Percentiles rank a stretch among this genome's conserved stretches.
Conservation (phyloP, 441 rosid species). For the Pelargonium australe region DNA sequence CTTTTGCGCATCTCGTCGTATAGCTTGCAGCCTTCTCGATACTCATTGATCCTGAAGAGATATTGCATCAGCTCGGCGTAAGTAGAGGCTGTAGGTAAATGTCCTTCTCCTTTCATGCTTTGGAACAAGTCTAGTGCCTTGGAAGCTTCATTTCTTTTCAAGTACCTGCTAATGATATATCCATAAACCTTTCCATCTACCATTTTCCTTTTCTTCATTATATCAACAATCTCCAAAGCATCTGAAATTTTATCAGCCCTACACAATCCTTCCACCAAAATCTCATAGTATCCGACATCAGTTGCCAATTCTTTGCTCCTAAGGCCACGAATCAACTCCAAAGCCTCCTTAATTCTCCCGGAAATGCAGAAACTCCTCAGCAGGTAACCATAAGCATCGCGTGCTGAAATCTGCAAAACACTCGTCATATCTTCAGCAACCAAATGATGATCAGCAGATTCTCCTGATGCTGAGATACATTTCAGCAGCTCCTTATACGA, state of each 20-base stretch:
- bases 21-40: conserved; percentile 44
- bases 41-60: conserved; percentile 46
- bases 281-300: conserved; percentile 45
- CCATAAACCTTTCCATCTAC: conserved; percentile 46
- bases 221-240: conserved; percentile 63
- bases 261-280: conserved; percentile 65
- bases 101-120: conserved; percentile 47
- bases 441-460: conserved; percentile 38
- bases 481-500: conserved; percentile 48
- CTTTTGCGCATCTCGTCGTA: conserved; percentile 59
- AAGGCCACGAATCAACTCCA: conserved; percentile 53
- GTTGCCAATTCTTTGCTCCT: conserved; percentile 40
- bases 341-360: conserved; percentile 61
- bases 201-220: conserved; percentile 50
- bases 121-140: conserved; percentile 53
- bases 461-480: conserved; percentile 42
- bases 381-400: conserved; percentile 41
- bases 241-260: conserved; percentile 55
- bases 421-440: conserved; percentile 55
- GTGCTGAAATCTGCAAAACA: conserved; percentile 41
- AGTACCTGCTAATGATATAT: conserved; percentile 51
- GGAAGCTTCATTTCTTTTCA: conserved; percentile 46
- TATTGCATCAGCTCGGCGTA: conserved; percentile 63
- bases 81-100: conserved; percentile 40
- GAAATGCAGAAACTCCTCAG: conserved; percentile 63